Evolutionary conservation across 2,329 filamentous ascomycete species (phyloP).

Genomic region (Aureobasidium sp.): DNA sequence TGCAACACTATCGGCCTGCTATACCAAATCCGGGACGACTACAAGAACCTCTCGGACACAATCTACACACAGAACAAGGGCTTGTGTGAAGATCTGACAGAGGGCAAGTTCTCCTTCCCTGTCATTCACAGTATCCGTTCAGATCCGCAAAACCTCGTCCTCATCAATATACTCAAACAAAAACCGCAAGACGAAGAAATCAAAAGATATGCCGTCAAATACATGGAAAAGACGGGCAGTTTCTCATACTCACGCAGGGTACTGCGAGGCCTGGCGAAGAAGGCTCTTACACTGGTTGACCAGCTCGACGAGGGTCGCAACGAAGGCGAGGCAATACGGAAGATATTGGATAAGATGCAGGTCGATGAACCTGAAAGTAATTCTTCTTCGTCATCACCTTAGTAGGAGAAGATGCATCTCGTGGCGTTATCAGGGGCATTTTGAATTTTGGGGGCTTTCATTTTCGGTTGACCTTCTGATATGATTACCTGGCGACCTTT

Average conservation of each 20-base stretch:
- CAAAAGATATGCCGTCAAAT: conserved; percentile 81
- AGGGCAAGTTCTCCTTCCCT: conserved; percentile 95
- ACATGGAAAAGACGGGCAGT: conserved; percentile 85
- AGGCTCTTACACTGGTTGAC: conserved; percentile 37
- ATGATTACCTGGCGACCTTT: not conserved
- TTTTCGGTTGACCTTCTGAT: not conserved
- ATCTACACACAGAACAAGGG: conserved; percentile 82
- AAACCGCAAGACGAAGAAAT: conserved; percentile 80
- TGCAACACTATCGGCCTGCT: conserved; percentile 79
- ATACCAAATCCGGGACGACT: conserved; percentile 91
- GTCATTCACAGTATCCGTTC: conserved; percentile 87
- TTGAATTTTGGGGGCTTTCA: not conserved
- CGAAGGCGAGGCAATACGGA: conserved; percentile 33
- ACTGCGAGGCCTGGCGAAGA: conserved; percentile 38
- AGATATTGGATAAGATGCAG: conserved; percentile 36
- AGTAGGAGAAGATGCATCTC: not conserved
- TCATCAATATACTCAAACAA: conserved; percentile 89
- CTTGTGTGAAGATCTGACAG: conserved; percentile 88
- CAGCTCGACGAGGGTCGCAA: conserved; percentile 33
- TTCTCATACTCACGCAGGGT: conserved; percentile 75
- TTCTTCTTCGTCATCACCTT: conserved; percentile 4
- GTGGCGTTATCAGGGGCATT: not conserved
- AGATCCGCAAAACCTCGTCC: conserved; percentile 64
- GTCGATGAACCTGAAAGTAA: conserved; percentile 23
- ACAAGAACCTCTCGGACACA: conserved; percentile 65